Base-by-base conservation (phyloP, 2,329 filamentous ascomycete genomes). In the Fragosphaeria purpurea region DNA sequence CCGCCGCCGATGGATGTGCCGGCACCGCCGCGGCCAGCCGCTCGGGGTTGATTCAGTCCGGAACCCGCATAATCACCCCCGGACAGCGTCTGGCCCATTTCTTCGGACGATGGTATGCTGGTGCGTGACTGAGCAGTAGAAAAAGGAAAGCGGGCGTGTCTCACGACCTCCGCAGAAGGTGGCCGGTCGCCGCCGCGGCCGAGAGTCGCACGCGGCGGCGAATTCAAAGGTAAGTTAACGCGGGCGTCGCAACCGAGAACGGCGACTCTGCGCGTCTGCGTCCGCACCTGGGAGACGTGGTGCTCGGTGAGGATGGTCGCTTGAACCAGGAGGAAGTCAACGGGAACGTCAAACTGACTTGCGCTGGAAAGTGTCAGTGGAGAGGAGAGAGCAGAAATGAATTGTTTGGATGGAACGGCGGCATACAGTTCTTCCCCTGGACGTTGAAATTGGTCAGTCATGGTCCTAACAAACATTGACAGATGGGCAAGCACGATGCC, bases 291-390 rank as follows among this genome's bases (percentile, higher is more conserved):
- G 1, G 87, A 86, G 33, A 94, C 79, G 69, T 97, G 88, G 47
- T 87, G 78, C 64, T 97, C 90, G 62, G 93, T 95, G 6, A 97
- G 79, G 79, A 89, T 95, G 65, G 88, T 89, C 56, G 89, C 89
- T 67, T 98, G 89, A 63, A 95, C 88, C 12, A 96, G 79, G 35
- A 98, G 76, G 62, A 97, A 97, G 41, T 88, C 78, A 52, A 94
- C 80, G 32, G 87, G 85, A 22, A 96, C 91, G 55, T 90, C 79
- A 67, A 96, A 95, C 44, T 80, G 75, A 48, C 78, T 73, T 44
- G 87, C 88, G 62, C 85, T 38, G 52, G 33, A 42, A 10, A 42
- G 13, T 13, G 41, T 11, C 9, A 34, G 51, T 46, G 4, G 37
- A 9, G 38, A 30, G 48, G 3, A 44, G 32, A 35, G 7, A 6